Evolutionary conservation across 2,329 filamentous ascomycete species (phyloP).

Genomic region (Cordyceps cicadae): DNA sequence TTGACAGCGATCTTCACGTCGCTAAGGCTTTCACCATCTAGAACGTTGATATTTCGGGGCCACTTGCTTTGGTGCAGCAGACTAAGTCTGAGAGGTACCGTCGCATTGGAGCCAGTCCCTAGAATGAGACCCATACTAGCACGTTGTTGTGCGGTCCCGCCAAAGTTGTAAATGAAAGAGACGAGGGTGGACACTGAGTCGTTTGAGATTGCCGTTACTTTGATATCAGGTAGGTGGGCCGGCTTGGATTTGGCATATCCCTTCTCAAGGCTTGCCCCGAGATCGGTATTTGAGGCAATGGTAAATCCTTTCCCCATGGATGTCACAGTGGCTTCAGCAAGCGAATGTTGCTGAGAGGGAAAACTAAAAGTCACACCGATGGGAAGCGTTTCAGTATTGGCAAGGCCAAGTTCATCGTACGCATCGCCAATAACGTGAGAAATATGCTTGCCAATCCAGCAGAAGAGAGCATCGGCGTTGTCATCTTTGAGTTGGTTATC

Average conservation of each 20-base stretch:
- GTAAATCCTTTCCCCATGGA: slow-evolving; percentile 65
- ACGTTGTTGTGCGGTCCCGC: slow-evolving; percentile 50
- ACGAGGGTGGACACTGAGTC: slow-evolving; percentile 73
- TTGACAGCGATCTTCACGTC: slow-evolving; percentile 67
- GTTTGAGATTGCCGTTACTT: slow-evolving; percentile 70
- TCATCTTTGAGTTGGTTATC: slow-evolving; percentile 64
- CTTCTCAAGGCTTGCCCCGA: slow-evolving; percentile 48
- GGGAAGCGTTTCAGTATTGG: slow-evolving; percentile 40
- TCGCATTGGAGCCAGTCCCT: slow-evolving; percentile 75
- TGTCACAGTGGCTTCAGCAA: slow-evolving; percentile 56
- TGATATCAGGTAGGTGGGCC: slow-evolving; percentile 52
- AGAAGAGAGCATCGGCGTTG: slow-evolving; percentile 65
- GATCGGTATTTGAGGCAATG: slow-evolving; percentile 50
- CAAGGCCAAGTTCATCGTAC: slow-evolving; percentile 34
- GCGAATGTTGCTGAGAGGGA: slow-evolving; percentile 55
- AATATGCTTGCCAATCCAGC: slow-evolving; percentile 75
- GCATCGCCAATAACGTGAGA: slow-evolving; percentile 61
- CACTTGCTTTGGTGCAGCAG: slow-evolving; percentile 57
- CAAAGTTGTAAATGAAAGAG: slow-evolving; percentile 65
- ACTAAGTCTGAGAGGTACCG: slow-evolving; percentile 59
- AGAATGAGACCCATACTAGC: slow-evolving; percentile 75
- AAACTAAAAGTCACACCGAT: slow-evolving; percentile 65
- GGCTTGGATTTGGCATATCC: slow-evolving; percentile 48
- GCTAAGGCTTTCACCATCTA: slow-evolving; percentile 36
- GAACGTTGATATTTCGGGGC: slow-evolving; percentile 39